Percentiles rank a stretch among this genome's conserved stretches.
phyloP scores from a whole-genome alignment of 2,329 filamentous ascomycete genomes.

The Penicillium sp. region DNA sequence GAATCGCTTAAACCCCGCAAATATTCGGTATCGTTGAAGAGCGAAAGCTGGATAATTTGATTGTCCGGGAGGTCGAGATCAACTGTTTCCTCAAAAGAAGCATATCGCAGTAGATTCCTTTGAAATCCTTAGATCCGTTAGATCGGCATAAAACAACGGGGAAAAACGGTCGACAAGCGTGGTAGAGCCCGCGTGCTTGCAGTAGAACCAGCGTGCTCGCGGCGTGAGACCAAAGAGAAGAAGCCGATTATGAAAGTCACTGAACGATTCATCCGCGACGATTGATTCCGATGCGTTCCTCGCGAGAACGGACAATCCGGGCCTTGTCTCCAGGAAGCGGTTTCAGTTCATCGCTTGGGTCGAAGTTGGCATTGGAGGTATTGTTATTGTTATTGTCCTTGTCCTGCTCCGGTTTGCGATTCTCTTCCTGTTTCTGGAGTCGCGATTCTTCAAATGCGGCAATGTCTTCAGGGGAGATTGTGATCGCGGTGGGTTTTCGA shows the following conservation, averaged over 20 bases:
- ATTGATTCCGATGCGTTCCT: slow-evolving; percentile 43
- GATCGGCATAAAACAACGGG: too few species aligned
- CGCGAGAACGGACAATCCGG: slow-evolving; percentile 42
- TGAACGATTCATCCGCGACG: slow-evolving; percentile 18
- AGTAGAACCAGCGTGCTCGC: too few species aligned
- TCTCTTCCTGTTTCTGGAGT: slow-evolving; percentile 29
- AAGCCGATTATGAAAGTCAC: not conserved
- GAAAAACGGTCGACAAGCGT: too few species aligned
- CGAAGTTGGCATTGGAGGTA: slow-evolving; percentile 27
- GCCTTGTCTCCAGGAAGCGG: slow-evolving; percentile 47
- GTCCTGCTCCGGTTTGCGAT: slow-evolving; percentile 19
- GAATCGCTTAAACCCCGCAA: too few species aligned
- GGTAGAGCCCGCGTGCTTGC: not conserved
- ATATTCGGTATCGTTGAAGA: too few species aligned
- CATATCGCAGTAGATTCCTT: too few species aligned
- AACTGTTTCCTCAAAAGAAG: too few species aligned
- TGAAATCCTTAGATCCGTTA: too few species aligned
- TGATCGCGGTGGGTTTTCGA: slow-evolving; percentile 48
- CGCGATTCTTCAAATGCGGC: slow-evolving; percentile 43
- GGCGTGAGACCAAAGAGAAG: not conserved
- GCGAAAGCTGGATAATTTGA: too few species aligned
- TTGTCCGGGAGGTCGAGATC: too few species aligned
- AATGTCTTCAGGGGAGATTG: slow-evolving; percentile 46
- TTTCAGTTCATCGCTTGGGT: slow-evolving; percentile 48
- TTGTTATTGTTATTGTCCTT: slow-evolving; percentile 22